Conservation (phyloP, 345 rosid genomes). For the Lumnitzera racemosa region DNA sequence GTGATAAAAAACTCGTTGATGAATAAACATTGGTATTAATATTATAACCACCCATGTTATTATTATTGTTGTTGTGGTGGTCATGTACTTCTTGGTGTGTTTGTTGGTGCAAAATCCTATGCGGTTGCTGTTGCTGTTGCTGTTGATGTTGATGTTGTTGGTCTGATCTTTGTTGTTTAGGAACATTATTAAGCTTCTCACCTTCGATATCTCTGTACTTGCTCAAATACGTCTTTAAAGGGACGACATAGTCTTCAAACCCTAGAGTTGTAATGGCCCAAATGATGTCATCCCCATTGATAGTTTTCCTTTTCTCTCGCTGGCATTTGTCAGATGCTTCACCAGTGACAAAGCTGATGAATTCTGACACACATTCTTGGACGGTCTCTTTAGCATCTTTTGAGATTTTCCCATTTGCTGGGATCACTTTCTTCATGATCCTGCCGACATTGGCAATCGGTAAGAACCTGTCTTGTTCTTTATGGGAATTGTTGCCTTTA, state of each 20-base stretch:
- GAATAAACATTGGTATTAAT: conserved; percentile 25
- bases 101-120: neutral
- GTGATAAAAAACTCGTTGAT: conserved; percentile 31
- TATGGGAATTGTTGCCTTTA: conserved; percentile 17
- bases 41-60: conserved; percentile 28
- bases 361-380: conserved; percentile 72
- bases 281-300: conserved; percentile 66
- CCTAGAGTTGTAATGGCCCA: conserved; percentile 75
- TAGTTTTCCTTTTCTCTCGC: conserved; percentile 62
- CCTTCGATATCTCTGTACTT: conserved; percentile 63
- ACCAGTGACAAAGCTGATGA: conserved; percentile 66
- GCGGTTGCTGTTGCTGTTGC: conserved; percentile 5
- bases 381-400: conserved; percentile 70
- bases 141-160: conserved; percentile 12
- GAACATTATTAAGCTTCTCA: conserved; percentile 48
- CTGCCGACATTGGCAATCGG: conserved; percentile 76
- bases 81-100: conserved; percentile 4
- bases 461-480: conserved; percentile 65
- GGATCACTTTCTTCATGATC: conserved; percentile 68
- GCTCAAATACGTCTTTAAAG: conserved; percentile 43
- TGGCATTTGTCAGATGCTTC: conserved; percentile 74
- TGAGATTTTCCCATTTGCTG: conserved; percentile 57
- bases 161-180: conserved; percentile 31
- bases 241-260: conserved; percentile 56
- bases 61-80: conserved; percentile 21